Conservation (phyloP, 2,329 filamentous ascomycete genomes). For the Clarireedia sp. region DNA sequence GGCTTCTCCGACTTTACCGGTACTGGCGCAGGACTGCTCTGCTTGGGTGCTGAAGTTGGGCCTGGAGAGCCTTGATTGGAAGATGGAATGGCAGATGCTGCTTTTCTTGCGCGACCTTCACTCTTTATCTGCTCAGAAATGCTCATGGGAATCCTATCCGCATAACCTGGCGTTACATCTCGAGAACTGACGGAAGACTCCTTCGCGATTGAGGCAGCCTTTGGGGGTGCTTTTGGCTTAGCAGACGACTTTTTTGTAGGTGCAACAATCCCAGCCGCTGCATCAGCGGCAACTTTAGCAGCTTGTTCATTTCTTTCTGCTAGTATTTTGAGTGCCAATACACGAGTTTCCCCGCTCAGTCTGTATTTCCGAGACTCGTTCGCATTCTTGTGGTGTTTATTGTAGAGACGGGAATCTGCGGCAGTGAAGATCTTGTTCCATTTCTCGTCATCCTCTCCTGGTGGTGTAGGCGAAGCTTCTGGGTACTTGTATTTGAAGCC, state of each 20-base stretch:
- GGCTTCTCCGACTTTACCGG: constrained; percentile 20
- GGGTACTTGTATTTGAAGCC: constrained; percentile 29
- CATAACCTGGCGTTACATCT: constrained; percentile 17
- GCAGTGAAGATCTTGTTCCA: constrained; percentile 29
- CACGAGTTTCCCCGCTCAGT: constrained; percentile 20
- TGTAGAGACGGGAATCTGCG: constrained; percentile 28
- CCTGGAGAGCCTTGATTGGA: constrained; percentile 24
- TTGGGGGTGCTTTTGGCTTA: constrained; percentile 12
- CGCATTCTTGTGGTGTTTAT: constrained; percentile 23
- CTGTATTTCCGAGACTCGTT: constrained; percentile 23
- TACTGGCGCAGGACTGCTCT: constrained; percentile 14
- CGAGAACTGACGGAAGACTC: constrained; percentile 18
- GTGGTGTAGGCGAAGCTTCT: constrained; percentile 25
- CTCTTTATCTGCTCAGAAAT: constrained; percentile 28
- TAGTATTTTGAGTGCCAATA: constrained; percentile 21
- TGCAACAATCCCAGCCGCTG: constrained; percentile 3
- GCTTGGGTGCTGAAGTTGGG: constrained; percentile 16
- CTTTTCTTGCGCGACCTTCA: constrained; percentile 24
- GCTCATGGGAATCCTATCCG: constrained; percentile 18
- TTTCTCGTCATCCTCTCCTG: constrained; percentile 22
- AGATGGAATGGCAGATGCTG: constrained; percentile 16
- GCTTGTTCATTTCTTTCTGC: constrained; percentile 19
- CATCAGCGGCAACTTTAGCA: constrained; percentile 16
- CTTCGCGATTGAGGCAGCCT: constrained; percentile 17
- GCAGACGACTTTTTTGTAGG: neutral